Base-by-base conservation (phyloP, 352 stramenopile genomes). In the Peronospora farinosa region DNA sequence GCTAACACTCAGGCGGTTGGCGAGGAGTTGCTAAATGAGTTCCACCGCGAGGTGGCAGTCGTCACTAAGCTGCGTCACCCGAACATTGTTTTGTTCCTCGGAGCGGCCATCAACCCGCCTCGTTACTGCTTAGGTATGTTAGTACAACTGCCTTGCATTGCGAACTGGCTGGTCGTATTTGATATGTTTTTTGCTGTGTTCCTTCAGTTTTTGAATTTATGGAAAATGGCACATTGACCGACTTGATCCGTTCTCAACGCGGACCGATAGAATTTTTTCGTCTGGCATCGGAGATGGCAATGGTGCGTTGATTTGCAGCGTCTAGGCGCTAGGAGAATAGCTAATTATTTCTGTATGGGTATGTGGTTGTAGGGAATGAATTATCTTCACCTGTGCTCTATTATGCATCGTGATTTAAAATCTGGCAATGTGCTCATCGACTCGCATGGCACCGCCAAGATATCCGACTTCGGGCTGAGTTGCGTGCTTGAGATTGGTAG, bases 351-450 rank as follows among this genome's bases (percentile, higher is more conserved):
- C 17, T 52, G 7, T 13, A 47, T 25, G 16, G 15, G 3, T 40
- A 60, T 2, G 32, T 78, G 27, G 60, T 63, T 40, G 38, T 68
- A 79, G 78, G 88, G 88, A 41, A 95, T 98, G 87, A 93, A 95
- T 46, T 97, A 98, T 63, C 81, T 96, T 51, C 92, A 98, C 53
- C 65, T 96, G 49, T 87, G 85, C 54, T 96, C 89, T 12, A 92
- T 97, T 38, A 88, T 98, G 67, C 94, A 98, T 64, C 86, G 94
- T 43, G 94, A 98, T 71, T 69, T 98, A 30, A 97, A 97, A 69
- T 96, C 94, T n/a, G 89, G 95, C 17, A 98, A 97, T 66, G 77
- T 98, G 30, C 61, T 95, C 12, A 72, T 95, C 15, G 82, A 93
- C 61, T 73, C 68, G 3, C 79, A 92, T 40, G 75, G 75, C 31